Evolutionary conservation across 2,329 filamentous ascomycete genomes (phyloP).

Genomic region (Dothideomycetes sp.): DNA sequence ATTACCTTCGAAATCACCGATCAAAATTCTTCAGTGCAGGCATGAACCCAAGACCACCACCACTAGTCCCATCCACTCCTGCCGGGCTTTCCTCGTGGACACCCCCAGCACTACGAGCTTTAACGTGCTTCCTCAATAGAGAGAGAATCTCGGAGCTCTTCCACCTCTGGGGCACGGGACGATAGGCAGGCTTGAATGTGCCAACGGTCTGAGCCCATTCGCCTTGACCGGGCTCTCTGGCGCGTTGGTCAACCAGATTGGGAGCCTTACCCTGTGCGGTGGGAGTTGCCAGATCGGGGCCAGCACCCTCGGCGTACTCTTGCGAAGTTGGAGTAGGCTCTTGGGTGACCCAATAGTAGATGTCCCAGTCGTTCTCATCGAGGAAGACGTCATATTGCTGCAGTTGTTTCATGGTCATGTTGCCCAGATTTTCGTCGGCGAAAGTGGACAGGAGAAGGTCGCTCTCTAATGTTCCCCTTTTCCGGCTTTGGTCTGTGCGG

Average conservation of each 20-base stretch:
- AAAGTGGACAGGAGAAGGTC: conserved; percentile 96
- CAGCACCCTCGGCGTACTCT: conserved; percentile 43
- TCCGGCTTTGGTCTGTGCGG: conserved; percentile 77
- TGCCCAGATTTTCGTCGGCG: conserved; percentile 63
- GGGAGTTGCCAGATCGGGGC: conserved; percentile 30
- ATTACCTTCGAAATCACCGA: conserved; percentile 14
- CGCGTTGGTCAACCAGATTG: conserved; percentile 18
- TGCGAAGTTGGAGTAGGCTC: conserved; percentile 51
- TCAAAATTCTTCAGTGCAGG: conserved; percentile 39
- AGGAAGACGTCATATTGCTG: conserved; percentile 25
- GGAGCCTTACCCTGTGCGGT: conserved; percentile 34
- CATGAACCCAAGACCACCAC: conserved; percentile 39
- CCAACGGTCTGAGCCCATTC: conserved; percentile 97
- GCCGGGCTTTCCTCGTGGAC: conserved; percentile 12
- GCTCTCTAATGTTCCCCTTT: conserved; percentile 89
- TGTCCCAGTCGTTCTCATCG: conserved; percentile 99
- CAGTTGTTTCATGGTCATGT: conserved; percentile 48
- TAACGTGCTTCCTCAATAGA: conserved; percentile 54
- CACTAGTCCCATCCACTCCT: conserved; percentile 20
- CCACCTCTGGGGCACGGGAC: conserved; percentile 82
- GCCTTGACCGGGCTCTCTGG: conserved; percentile 45
- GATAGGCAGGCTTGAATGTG: conserved; percentile 85
- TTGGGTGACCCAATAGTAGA: conserved; percentile 99
- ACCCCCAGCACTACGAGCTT: conserved; percentile 28
- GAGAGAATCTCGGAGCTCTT: conserved; percentile 66